Conservation (phyloP, 129 eudicot species). For the Chrysanthemum seticuspe region DNA sequence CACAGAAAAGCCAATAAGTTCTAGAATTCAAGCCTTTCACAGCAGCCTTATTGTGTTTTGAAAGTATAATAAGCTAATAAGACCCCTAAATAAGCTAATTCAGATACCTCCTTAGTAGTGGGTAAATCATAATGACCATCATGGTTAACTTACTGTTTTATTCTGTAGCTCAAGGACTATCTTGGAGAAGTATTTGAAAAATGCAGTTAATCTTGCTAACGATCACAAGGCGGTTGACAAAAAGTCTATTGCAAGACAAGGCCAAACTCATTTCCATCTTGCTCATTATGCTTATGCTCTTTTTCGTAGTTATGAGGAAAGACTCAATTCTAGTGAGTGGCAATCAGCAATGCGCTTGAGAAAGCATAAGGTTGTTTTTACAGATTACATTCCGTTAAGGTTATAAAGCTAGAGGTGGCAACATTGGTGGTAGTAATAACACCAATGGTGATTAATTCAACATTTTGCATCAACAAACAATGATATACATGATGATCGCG, state of each 20-base stretch:
- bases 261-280: slow-evolving; percentile 93
- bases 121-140: slow-evolving; percentile 9
- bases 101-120: neutral
- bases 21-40: too few species aligned
- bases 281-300: slow-evolving; percentile 97
- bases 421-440: neutral
- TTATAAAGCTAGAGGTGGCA: neutral
- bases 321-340: slow-evolving; percentile 91
- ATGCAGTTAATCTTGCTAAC: slow-evolving; percentile 76
- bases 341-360: slow-evolving; percentile 93
- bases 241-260: slow-evolving; percentile 53
- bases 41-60: too few species aligned
- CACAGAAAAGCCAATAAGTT: too few species aligned
- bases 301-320: slow-evolving; percentile 83
- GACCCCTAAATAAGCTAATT: too few species aligned
- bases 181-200: slow-evolving; percentile 87
- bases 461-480: neutral
- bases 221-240: slow-evolving; percentile 45
- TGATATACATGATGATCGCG: neutral
- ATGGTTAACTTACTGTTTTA: neutral
- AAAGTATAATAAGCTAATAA: too few species aligned
- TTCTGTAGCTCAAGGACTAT: slow-evolving; percentile 88
- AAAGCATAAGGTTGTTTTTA: slow-evolving; percentile 72
- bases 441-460: neutral
- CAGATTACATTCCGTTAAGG: neutral